Evolutionary conservation across 306 rosid genomes (phyloP).

Genomic region (Castanospermum australe): DNA sequence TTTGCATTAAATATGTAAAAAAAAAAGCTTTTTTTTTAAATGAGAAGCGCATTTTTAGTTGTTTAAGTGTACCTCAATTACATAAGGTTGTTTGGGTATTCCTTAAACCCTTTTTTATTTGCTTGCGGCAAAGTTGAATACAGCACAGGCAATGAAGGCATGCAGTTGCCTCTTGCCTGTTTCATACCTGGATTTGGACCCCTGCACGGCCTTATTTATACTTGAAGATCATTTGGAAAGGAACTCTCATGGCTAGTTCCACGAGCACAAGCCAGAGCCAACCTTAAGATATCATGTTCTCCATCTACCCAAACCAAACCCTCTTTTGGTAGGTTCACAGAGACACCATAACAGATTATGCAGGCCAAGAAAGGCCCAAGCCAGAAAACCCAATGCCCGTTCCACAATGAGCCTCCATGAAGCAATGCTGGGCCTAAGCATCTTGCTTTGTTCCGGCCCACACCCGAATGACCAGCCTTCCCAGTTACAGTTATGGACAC

Average conservation of each 20-base stretch:
- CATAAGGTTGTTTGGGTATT: too few relatives aligned
- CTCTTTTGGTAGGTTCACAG: constrained; percentile 47
- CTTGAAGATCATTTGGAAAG: neutral
- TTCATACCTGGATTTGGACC: neutral
- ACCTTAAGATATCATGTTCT: constrained; percentile 33
- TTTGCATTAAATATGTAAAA: too few relatives aligned
- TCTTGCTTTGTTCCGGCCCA: constrained; percentile 71
- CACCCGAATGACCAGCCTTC: constrained; percentile 56
- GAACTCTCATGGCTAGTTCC: neutral
- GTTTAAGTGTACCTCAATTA: too few relatives aligned
- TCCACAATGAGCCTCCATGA: constrained; percentile 57
- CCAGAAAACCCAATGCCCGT: constrained; percentile 88
- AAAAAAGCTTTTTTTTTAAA: too few relatives aligned
- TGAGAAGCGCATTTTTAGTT: too few relatives aligned
- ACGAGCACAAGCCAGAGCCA: constrained; percentile 23
- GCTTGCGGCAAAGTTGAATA: neutral
- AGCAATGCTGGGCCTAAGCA: constrained; percentile 73
- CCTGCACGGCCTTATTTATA: neutral
- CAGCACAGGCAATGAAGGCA: neutral
- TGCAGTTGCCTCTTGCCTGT: neutral
- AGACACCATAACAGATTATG: constrained; percentile 41
- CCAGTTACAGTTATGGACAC: constrained; percentile 62
- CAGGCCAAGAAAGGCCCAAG: constrained; percentile 75
- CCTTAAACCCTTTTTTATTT: neutral
- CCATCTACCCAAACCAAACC: constrained; percentile 31